Percentiles rank a stretch among this genome's conserved stretches.
Conservation (phyloP, 1,139 yeast genomes). For the Arxiozyma bovina region DNA sequence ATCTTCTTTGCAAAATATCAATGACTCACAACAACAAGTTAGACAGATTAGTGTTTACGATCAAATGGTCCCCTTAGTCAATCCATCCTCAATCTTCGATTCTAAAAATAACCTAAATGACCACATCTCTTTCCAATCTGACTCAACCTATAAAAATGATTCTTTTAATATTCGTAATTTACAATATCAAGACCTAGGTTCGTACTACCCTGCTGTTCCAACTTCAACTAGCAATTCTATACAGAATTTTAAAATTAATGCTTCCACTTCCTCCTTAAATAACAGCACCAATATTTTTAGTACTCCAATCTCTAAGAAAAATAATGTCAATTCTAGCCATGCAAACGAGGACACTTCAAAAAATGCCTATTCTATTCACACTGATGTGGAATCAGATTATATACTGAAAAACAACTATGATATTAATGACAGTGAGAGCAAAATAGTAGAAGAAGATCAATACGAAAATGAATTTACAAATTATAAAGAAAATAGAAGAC, state of each 20-base stretch:
- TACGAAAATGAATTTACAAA: slow-evolving; percentile 37
- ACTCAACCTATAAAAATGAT: slow-evolving; percentile 1
- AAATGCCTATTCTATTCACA: slow-evolving; percentile 4
- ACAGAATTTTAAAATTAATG: slow-evolving; percentile 11
- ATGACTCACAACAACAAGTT: slow-evolving; percentile 13
- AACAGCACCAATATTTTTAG: slow-evolving; percentile 5
- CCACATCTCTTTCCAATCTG: slow-evolving; percentile 4
- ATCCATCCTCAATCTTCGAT: slow-evolving; percentile 7
- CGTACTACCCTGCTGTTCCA: slow-evolving; percentile 32
- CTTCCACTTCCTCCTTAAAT: slow-evolving; percentile 19
- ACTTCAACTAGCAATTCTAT: slow-evolving; percentile 20
- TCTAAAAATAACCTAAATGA: neutral
- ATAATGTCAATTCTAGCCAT: slow-evolving; percentile 4
- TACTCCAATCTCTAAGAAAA: slow-evolving; percentile 3
- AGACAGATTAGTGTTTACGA: slow-evolving; percentile 21
- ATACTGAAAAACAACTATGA: slow-evolving; percentile 31
- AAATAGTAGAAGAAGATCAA: slow-evolving; percentile 36
- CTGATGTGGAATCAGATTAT: slow-evolving; percentile 8
- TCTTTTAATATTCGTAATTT: slow-evolving; percentile 12
- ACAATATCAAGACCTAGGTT: slow-evolving; percentile 26
- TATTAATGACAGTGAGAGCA: slow-evolving; percentile 23
- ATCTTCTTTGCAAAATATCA: slow-evolving; percentile 11
- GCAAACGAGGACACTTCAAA: neutral
- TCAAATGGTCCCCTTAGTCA: slow-evolving; percentile 26
- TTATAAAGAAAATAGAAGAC: slow-evolving; percentile 33